Evolutionary conservation across 225 moss, liverwort and hornwort genomes (phyloP).

Genomic region (Polytrichum commune): DNA sequence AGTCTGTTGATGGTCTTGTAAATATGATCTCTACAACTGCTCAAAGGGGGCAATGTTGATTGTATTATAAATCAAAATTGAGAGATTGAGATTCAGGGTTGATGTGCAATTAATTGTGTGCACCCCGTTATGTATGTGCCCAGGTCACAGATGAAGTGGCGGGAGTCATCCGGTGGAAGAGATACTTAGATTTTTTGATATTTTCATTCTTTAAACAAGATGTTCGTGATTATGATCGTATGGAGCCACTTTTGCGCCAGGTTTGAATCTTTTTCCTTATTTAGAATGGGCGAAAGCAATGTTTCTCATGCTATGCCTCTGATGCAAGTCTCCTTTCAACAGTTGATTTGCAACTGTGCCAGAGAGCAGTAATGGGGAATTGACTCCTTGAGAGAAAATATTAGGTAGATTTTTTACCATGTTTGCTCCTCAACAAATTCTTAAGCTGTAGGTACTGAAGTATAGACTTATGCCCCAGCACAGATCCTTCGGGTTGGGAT

Average conservation of each 20-base stretch:
- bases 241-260: conserved; percentile 83
- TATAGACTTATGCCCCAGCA: not conserved
- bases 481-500: conserved; percentile 78
- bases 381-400: not conserved
- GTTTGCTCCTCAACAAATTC: not conserved
- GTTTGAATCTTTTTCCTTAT: conserved; percentile 18
- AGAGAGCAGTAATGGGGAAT: too few species aligned
- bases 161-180: conserved; percentile 78
- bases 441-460: conserved; percentile 12
- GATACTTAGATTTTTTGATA: conserved; percentile 72
- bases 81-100: too few species aligned
- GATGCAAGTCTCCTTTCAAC: too few species aligned
- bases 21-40: too few species aligned
- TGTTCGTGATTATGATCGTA: conserved; percentile 66
- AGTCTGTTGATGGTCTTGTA: too few species aligned
- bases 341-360: too few species aligned
- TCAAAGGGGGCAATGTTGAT: too few species aligned
- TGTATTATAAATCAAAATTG: too few species aligned
- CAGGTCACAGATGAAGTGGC: conserved; percentile 75
- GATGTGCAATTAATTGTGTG: too few species aligned
- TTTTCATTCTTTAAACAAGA: conserved; percentile 70
- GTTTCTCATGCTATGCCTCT: too few species aligned
- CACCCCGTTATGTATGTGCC: conserved; percentile 9
- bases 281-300: not conserved
- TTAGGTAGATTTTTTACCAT: not conserved